These are phyloP conservation scores for Trypanosoma platydactyli DNA, from an alignment of 208 protist species.

Conservation along the genomic window DNA sequence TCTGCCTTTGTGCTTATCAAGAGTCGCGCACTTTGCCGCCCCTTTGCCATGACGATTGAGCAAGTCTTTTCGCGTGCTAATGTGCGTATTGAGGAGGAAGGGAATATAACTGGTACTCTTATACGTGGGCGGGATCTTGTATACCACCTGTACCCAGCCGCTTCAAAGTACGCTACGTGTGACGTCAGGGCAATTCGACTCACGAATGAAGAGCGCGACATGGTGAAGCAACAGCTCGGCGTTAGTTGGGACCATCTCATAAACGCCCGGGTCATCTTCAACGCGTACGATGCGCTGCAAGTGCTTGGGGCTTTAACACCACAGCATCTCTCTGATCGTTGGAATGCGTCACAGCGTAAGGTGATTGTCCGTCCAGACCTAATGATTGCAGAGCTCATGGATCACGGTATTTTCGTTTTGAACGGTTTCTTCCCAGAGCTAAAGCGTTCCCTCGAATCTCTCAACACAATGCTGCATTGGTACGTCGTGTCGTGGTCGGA, in stretches of 20 bases:
- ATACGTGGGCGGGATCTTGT: constrained; percentile 40
- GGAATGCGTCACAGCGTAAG: constrained; percentile 19
- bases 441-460: constrained; percentile 40
- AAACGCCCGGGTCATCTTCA: constrained; percentile 28
- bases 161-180: constrained; percentile 36
- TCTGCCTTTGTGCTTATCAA: constrained; percentile 68
- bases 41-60: constrained; percentile 41
- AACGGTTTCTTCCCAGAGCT: constrained; percentile 49
- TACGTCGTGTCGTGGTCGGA: constrained; percentile 52
- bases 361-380: constrained; percentile 35
- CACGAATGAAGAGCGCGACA: constrained; percentile 23
- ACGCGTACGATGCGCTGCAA: constrained; percentile 42
- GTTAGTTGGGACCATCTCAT: constrained; percentile 37
- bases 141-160: constrained; percentile 40
- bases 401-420: constrained; percentile 39
- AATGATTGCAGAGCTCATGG: constrained; percentile 32
- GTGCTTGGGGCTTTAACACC: constrained; percentile 33
- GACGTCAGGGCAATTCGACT: constrained; percentile 36
- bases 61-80: constrained; percentile 29
- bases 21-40: constrained; percentile 54
- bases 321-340: constrained; percentile 34
- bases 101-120: constrained; percentile 34
- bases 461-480: constrained; percentile 43
- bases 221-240: constrained; percentile 30
- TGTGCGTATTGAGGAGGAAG: constrained; percentile 48